phyloP scores from a whole-genome alignment of 306 rosid species.

The Begonia fuchsioides region DNA sequence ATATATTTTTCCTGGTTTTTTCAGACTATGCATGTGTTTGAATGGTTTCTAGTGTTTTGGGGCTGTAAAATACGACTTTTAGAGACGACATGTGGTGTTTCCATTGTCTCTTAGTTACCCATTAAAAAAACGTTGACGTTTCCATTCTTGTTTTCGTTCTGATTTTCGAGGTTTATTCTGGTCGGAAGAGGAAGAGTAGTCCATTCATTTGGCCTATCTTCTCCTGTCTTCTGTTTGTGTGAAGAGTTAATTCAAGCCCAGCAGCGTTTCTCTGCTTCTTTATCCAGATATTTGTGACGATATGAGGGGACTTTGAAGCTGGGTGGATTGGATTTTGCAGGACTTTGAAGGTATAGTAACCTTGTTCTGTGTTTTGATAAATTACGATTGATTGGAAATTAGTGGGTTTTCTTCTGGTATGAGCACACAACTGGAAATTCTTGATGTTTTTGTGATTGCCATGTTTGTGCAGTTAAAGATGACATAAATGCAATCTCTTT shows the following conservation, averaged over 20 bases:
- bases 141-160: neutral
- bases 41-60: neutral
- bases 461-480: too few species aligned
- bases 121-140: neutral
- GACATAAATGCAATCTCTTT: too few species aligned
- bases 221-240: neutral
- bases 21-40: neutral
- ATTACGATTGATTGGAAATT: neutral
- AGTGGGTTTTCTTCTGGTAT: neutral
- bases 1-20: neutral
- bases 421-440: neutral
- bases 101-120: too few species aligned
- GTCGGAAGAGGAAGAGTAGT: neutral
- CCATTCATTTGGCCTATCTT: too few species aligned
- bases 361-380: neutral
- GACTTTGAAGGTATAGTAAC: neutral
- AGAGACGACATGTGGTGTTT: too few species aligned
- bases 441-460: too few species aligned
- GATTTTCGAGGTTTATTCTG: neutral
- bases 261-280: neutral
- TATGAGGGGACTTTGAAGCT: neutral
- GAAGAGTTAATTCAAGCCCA: neutral
- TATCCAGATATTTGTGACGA: neutral
- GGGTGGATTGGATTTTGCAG: neutral
- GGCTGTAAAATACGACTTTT: neutral